Base-by-base conservation (phyloP, 2,329 filamentous ascomycete species). In the Trichophyton simii region DNA sequence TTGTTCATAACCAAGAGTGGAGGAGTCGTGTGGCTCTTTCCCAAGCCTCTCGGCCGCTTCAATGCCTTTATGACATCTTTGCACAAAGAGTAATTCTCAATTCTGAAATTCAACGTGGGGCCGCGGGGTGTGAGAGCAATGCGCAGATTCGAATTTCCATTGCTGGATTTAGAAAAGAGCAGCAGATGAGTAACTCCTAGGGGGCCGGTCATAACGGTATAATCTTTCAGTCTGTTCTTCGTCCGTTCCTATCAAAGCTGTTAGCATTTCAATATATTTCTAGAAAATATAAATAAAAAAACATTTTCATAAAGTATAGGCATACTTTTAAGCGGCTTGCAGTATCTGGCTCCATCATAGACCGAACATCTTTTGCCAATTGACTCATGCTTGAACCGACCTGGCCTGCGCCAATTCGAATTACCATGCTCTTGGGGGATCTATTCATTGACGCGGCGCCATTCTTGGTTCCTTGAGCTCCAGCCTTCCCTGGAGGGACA, bases 1-100 rank as follows among this genome's bases (percentile, higher is more conserved):
- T 96, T 96, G 78, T 99, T 99, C 94, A 99, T 97, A 66, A 99
- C 94, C 52, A 99, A 82, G 76, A 97, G 76, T 64, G 94, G 94
- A 5, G 94, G 86, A 50, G 86, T 90, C 62, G 88, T 80, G 69
- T 89, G 95, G 72, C 96, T 90, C 72, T 92, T 92, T 65, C 88
- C 89, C 57, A 87, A 87, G 57, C 86, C 87, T 70, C 86, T 84
- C 7, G 92, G 90, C 67, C 90, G 88, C 73, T 88, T 90, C 77
- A 95, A 85, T 13, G 89, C 85, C 71, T 85, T 87, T 68, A 88
- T 83, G 2, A 99, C 86, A 72, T 99, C 94, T 73, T 94, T 96
- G 75, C 87, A 89, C 2, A 99, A 80, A 41, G 91, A 95, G 73
- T 99, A 99, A 69, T 89, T 91, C 71, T 97, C 90, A 55, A 99